Percentiles rank a stretch among this genome's conserved stretches.
Evolutionary conservation across 2,329 filamentous ascomycete genomes (phyloP).

Genomic region (Phialemonium atrogriseum): DNA sequence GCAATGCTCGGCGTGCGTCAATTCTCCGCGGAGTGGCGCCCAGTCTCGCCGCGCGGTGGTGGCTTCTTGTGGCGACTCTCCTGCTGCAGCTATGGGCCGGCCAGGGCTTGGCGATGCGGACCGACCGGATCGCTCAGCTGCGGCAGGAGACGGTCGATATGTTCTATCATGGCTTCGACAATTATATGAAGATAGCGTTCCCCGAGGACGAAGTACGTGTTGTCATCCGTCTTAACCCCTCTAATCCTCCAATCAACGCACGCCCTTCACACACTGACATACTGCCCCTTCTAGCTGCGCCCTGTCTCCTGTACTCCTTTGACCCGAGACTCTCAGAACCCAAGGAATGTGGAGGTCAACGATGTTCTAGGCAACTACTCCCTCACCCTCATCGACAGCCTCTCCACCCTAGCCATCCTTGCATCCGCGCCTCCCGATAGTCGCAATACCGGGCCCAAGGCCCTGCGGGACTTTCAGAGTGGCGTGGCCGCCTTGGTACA

Average conservation of each 20-base stretch:
- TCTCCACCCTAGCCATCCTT: conserved; percentile 88
- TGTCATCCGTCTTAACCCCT: background rate
- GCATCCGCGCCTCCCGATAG: conserved; percentile 61
- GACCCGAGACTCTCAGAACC: conserved; percentile 73
- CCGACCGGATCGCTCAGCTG: conserved; percentile 45
- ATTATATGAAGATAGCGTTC: conserved; percentile 90
- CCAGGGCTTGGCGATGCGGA: conserved; percentile 39
- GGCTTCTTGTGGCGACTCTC: conserved; percentile 16
- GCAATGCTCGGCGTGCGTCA: no score
- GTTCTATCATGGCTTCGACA: conserved; percentile 95
- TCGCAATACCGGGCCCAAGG: conserved; percentile 46
- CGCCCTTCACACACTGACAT: conserved; percentile 7
- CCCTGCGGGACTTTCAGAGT: conserved; percentile 68
- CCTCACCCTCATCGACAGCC: conserved; percentile 86
- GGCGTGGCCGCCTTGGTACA: conserved; percentile 68
- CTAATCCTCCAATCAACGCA: background rate
- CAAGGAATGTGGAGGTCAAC: conserved; percentile 77
- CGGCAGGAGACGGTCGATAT: conserved; percentile 61
- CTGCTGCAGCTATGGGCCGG: conserved; percentile 32
- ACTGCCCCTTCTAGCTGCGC: conserved; percentile 49
- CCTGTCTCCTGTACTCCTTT: conserved; percentile 79
- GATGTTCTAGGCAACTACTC: conserved; percentile 97
- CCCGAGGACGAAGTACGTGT: conserved; percentile 77
- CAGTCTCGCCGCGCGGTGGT: no score
- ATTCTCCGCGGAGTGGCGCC: no score